These are phyloP conservation scores for Amanita pseudoporphyria DNA, from an alignment of 768 basidiomycete species.

Conservation along the genomic window DNA sequence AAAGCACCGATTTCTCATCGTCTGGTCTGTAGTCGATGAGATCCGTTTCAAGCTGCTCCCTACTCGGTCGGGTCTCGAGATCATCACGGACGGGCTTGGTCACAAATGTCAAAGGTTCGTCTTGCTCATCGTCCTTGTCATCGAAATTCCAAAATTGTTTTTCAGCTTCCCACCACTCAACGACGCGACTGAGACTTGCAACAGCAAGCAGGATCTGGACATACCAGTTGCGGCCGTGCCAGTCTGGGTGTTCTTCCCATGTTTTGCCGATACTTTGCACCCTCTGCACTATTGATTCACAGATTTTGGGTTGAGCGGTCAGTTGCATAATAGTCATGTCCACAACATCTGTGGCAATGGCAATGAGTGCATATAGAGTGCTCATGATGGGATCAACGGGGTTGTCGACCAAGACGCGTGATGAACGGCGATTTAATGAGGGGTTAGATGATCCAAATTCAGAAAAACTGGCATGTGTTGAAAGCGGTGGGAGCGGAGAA, in stretches of 20 bases:
- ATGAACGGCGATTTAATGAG: conserved; percentile 60
- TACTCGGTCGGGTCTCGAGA: conserved; percentile 18
- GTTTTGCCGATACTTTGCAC: conserved; percentile 88
- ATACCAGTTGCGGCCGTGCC: conserved; percentile 98
- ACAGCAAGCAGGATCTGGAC: conserved; percentile 93
- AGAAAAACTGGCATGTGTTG: conserved; percentile 56
- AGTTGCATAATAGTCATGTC: conserved; percentile 87
- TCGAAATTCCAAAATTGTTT: conserved; percentile 99
- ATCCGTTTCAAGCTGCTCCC: conserved; percentile 31
- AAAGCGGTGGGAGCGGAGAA: conserved; percentile 74
- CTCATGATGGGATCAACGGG: conserved; percentile 86
- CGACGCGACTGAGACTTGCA: conserved; percentile 90
- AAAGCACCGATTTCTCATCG: conserved; percentile 41
- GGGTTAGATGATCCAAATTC: conserved; percentile 34
- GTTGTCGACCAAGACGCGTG: conserved; percentile 76
- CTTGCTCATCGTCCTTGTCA: conserved; percentile 81
- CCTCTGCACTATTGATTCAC: conserved; percentile 80
- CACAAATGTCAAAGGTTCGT: conserved; percentile 89
- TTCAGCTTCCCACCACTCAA: conserved; percentile 99
- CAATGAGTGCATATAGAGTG: conserved; percentile 85
- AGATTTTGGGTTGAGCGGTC: conserved; percentile 75
- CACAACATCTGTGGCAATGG: conserved; percentile 85
- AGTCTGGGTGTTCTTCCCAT: conserved; percentile 98
- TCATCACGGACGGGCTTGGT: conserved; percentile 77
- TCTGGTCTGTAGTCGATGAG: conserved; percentile 37